Evolutionary conservation across 164 flowering plant species (phyloP).

Genomic region (Kalanchoe fedtschenkoi): DNA sequence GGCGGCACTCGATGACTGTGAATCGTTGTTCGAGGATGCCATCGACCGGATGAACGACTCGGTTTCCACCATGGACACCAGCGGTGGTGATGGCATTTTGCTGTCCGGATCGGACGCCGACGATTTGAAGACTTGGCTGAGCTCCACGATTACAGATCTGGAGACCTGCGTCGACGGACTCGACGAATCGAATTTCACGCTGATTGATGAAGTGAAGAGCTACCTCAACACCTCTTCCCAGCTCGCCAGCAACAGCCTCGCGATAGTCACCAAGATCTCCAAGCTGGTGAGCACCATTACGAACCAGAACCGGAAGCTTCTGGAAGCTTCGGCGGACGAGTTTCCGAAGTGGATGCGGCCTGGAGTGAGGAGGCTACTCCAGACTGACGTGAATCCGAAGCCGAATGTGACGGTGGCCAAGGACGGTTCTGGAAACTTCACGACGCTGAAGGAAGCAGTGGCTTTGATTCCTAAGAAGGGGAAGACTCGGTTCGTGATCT

Average conservation of each 20-base stretch:
- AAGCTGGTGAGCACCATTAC: constrained; percentile 22
- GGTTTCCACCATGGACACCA: constrained; percentile 14
- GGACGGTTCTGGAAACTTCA: constrained; percentile 36
- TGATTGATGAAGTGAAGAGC: constrained; percentile 9
- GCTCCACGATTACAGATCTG: constrained; percentile 27
- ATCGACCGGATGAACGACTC: constrained; percentile 26
- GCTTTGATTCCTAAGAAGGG: constrained; percentile 35
- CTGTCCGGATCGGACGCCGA: constrained; percentile 13
- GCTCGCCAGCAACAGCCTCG: constrained; percentile 61
- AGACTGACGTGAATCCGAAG: constrained; percentile 8
- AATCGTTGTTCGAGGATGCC: constrained; percentile 28
- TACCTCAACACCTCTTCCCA: constrained; percentile 43
- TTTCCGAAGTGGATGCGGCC: constrained; percentile 36
- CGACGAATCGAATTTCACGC: constrained; percentile 19
- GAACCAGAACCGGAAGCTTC: constrained; percentile 39
- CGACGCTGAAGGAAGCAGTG: constrained; percentile 40
- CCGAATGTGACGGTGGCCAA: constrained; percentile 40
- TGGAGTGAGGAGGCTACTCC: constrained; percentile 41
- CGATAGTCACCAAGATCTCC: constrained; percentile 41
- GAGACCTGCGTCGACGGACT: constrained; percentile 35
- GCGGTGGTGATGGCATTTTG: constrained; percentile 8
- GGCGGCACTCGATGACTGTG: constrained; percentile 38
- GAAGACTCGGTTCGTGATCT: constrained; percentile 30
- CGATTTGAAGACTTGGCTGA: constrained; percentile 31
- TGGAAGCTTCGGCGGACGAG: constrained; percentile 7